Evolutionary conservation across 2,329 filamentous ascomycete species (phyloP).

Genomic region (Shiraia bambusicola): DNA sequence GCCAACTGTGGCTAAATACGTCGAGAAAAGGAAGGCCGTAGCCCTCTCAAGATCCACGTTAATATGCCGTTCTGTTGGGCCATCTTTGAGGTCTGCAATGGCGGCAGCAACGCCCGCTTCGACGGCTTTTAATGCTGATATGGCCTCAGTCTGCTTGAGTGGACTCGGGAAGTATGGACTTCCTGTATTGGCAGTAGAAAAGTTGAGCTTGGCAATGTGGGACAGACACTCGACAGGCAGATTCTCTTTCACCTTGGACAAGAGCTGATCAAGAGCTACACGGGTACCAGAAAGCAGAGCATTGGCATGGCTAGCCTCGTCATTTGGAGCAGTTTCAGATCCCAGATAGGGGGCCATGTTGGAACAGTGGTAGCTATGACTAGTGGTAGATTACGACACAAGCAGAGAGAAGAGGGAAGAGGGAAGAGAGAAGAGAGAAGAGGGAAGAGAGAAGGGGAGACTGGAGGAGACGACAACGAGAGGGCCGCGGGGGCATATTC

Average conservation of each 20-base stretch:
- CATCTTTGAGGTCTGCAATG: slow-evolving; percentile 58
- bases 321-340: slow-evolving; percentile 10
- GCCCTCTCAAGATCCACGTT: slow-evolving; percentile 57
- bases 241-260: slow-evolving; percentile 35
- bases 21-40: slow-evolving; percentile 59
- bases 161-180: slow-evolving; percentile 48
- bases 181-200: slow-evolving; percentile 42
- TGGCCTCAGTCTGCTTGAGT: slow-evolving; percentile 56
- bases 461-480: too few species aligned
- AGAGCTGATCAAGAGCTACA: slow-evolving; percentile 34
- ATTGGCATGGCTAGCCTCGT: slow-evolving; percentile 19
- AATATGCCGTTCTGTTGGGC: slow-evolving; percentile 47
- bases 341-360: slow-evolving; percentile 35
- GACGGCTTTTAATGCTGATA: slow-evolving; percentile 59
- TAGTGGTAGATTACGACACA: slow-evolving; percentile 1
- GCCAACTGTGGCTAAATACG: slow-evolving; percentile 59
- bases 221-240: slow-evolving; percentile 37
- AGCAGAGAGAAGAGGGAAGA: slow-evolving; percentile 1
- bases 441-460: slow-evolving; percentile 1
- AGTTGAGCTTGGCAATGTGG: slow-evolving; percentile 33
- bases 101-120: slow-evolving; percentile 62
- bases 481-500: slow-evolving; percentile 9
- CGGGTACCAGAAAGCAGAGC: slow-evolving; percentile 39
- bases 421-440: slow-evolving; percentile 2
- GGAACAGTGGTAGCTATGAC: background rate